Base-by-base conservation (phyloP, 1,284 basidiomycete genomes). In the Apiotrichum gamsii region DNA sequence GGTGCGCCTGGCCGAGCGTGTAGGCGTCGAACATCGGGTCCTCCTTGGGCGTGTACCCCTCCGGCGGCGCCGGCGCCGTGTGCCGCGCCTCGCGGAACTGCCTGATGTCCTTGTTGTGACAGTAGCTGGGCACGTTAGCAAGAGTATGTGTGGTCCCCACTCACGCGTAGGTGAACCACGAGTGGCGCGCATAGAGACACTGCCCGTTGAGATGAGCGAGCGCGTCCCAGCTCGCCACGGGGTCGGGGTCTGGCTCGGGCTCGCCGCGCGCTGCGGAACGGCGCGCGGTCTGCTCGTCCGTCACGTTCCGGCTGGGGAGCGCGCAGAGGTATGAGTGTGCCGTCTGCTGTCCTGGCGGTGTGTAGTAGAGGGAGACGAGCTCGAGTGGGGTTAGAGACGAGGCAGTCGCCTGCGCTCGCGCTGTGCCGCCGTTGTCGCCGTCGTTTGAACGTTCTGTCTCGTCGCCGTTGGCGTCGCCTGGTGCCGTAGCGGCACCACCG, bases 151-250 rank as follows among this genome's bases (percentile, higher is more conserved):
- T 14, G 25, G 10, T 20, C 8, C 33, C 34, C 16, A 25, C 70
- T 51, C 36, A 73, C 50, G 87, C 84, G 72, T 94, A 95, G 34
- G 90, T 95, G 75, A 94, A 95, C 91, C 91, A 96, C 32, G 83
- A 69, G 49, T 74, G 67, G 36, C 63, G 66, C 9, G 60, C 58
- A 50, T 75, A 76, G 33, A 77, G 50, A 49, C 75, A 77, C 25
- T 64, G 62, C 2, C 67, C 69, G n/a, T 73, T 66, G 39, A 76
- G 56, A 44, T 75, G 72, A 32, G 67, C 67, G n/a, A 77, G 51
- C 8, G 74, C 64, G 14, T 51, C 43, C 64, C 70, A 70, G 1
- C 62, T 57, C 33, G 62, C 58, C 9, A 59, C 57, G 1, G 69
- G 66, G 48, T 72, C 70, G 1, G 65, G 51, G 36, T 66, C 65